Base-by-base conservation (phyloP, 208 protist species). In the Leishmania lainsoni region DNA sequence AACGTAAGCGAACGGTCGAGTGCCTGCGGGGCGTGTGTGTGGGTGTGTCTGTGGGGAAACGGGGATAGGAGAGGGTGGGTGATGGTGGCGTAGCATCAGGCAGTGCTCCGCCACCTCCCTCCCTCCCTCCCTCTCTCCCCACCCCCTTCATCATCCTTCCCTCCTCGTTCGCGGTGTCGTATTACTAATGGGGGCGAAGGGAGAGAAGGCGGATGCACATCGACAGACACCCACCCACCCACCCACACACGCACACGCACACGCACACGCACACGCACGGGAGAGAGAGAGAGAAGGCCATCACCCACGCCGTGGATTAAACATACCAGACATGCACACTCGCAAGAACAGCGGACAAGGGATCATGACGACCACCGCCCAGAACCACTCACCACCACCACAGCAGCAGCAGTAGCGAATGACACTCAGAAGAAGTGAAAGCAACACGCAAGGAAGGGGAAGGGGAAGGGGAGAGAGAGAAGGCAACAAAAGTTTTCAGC, bases 401-500 rank as follows among this genome's bases (percentile, higher is more conserved):
- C 42, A 45, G 42, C 42, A 45, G 42, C 42, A 45, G 42, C 42
- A 45, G 42, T 4, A 45, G 42, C 42, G 42, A 45, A 45, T 45
- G 42, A 45, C 42, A 45, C 42, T 45, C 42, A 45, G 75, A 80
- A 65, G 35, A 78, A 73, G 66, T 6, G 48, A 78, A 78, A 78
- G 35, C 49, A 76, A 81, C 39, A 76, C 61, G 26, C 20, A 54
- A 29, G 54, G 10, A 75, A 75, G 66, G 22, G 59, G n/a, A 76
- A 69, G 75, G 66, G 22, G 22, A 45, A 45, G 42, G 42, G 42
- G 42, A 68, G 52, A 76, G 0, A 35, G 22, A 49, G 22, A 14
- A 71, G 39, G 42, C 10, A 71, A 49, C 9, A 29, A 69, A 65
- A 65, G 32, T 59, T 69, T 63, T 20, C 59, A 48, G 51, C 68